Conservation (phyloP, 1,139 yeast genomes). For the Magnusiomyces ingens region DNA sequence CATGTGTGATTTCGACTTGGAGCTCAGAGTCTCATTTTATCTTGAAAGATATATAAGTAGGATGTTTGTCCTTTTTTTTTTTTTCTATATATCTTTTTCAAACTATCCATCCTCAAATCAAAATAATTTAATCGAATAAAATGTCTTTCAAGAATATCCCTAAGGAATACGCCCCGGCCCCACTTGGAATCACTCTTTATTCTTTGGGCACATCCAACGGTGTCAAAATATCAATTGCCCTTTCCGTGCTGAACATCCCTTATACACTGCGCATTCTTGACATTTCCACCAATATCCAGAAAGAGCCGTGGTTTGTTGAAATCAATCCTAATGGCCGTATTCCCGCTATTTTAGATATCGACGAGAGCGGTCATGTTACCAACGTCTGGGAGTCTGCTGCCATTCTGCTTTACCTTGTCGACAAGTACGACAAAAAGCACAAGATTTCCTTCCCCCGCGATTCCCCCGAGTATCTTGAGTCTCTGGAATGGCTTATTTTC, state of each 20-base stretch:
- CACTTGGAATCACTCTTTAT: constrained; percentile 35
- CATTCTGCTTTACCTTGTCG: constrained; percentile 49
- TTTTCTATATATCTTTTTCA: too few relatives aligned
- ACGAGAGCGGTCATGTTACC: constrained; percentile 22
- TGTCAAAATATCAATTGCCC: constrained; percentile 41
- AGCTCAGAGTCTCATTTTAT: too few relatives aligned
- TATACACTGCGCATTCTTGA: constrained; percentile 42
- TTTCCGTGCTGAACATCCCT: constrained; percentile 43
- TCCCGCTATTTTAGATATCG: constrained; percentile 48
- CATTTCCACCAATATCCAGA: constrained; percentile 39
- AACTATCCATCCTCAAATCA: too few relatives aligned
- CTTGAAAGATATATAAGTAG: too few relatives aligned
- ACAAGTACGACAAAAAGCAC: constrained; percentile 46
- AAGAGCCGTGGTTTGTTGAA: constrained; percentile 47
- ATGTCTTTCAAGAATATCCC: constrained; percentile 6
- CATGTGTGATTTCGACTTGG: too few relatives aligned
- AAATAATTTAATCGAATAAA: not conserved
- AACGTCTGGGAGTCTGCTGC: constrained; percentile 49
- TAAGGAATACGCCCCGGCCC: constrained; percentile 2
- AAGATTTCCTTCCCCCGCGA: constrained; percentile 43
- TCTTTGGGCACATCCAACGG: constrained; percentile 53
- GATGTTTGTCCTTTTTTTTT: too few relatives aligned
- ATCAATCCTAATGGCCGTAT: constrained; percentile 57
- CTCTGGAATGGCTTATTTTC: constrained; percentile 46
- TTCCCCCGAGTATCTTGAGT: constrained; percentile 43